phyloP scores from a whole-genome alignment of 257 asterid genomes.

The Solanum piurae region DNA sequence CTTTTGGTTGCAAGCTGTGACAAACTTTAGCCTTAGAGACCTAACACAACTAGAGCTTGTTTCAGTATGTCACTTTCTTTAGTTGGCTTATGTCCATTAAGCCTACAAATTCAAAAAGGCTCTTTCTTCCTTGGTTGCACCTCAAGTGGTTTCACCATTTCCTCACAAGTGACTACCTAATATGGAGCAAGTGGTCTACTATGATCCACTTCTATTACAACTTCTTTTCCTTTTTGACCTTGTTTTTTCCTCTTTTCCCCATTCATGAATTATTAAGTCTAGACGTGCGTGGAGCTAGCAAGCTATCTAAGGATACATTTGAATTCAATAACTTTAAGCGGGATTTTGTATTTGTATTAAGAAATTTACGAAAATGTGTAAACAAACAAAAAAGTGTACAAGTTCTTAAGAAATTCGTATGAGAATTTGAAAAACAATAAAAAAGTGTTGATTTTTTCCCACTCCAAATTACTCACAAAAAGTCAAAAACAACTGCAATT shows the following conservation, averaged over 20 bases:
- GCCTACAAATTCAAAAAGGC: not conserved
- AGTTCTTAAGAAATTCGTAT: too few species aligned
- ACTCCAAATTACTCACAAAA: too few species aligned
- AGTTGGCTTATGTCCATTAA: constrained; percentile 20
- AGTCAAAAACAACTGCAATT: too few species aligned
- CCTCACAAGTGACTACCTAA: not conserved
- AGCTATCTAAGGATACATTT: not conserved
- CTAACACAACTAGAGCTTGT: constrained; percentile 17
- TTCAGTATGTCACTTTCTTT: constrained; percentile 26
- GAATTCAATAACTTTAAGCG: not conserved
- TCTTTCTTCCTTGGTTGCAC: constrained; percentile 16
- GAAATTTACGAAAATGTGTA: not conserved
- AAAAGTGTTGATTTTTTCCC: too few species aligned
- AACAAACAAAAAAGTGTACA: too few species aligned
- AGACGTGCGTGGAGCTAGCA: not conserved
- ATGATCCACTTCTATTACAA: not conserved
- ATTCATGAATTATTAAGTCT: not conserved
- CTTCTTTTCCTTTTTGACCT: not conserved
- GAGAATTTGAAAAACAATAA: too few species aligned
- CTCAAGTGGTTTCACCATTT: constrained; percentile 12
- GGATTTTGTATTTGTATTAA: not conserved
- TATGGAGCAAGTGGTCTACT: not conserved
- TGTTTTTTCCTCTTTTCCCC: not conserved
- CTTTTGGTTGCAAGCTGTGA: constrained; percentile 21
- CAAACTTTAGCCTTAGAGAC: constrained; percentile 22